Base-by-base conservation (phyloP, 306 rosid genomes). In the Vigna reflexopilosa region DNA sequence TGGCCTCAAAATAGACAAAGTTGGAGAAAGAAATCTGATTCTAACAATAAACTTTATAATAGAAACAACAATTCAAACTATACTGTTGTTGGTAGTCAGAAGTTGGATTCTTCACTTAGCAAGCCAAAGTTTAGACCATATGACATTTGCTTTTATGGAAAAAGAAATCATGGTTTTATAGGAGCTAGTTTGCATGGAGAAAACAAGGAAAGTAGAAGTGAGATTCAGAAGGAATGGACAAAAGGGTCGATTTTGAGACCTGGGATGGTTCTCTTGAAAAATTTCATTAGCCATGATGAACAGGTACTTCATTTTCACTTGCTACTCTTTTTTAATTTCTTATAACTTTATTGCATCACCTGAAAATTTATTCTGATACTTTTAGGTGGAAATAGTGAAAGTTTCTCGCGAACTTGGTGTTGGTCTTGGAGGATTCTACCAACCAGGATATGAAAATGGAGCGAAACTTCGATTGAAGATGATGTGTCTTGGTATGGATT, bases 401-500 rank as follows among this genome's bases (percentile, higher is more conserved):
- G 81, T 3, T 6, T 87, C 89, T 19, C 85, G 80, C 13, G 10
- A 80, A 22, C 86, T 90, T 62, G 93, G 96, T 69, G 24, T 73
- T 7, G 92, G 93, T n/a, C 86, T 82, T 7, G 92, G 93, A 20
- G 97, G 91, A 40, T 90, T 93, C 81, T 93, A 90, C 81, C 88
- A 70, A 80, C 93, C 96, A 15, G 80, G 89, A 38, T 92, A 75
- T 81, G 65, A 79, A 51, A 68, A 45, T 55, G 96, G 96, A 59
- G 87, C 85, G 2, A 88, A 88, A 87, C 90, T 90, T 52, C 74
- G 84, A 71, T 74, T 90, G 80, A 84, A 77, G 73, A 92, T 93
- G 91, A 90, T 89, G 93, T 90, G 96, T 75, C 91, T 92, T 75
- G 96, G 96, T 68, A 48, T 54, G 79, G 85, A 87, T 65, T 93